These are phyloP conservation scores for Carpinus viminea DNA, from an alignment of 306 rosid species.

Conservation along the genomic window DNA sequence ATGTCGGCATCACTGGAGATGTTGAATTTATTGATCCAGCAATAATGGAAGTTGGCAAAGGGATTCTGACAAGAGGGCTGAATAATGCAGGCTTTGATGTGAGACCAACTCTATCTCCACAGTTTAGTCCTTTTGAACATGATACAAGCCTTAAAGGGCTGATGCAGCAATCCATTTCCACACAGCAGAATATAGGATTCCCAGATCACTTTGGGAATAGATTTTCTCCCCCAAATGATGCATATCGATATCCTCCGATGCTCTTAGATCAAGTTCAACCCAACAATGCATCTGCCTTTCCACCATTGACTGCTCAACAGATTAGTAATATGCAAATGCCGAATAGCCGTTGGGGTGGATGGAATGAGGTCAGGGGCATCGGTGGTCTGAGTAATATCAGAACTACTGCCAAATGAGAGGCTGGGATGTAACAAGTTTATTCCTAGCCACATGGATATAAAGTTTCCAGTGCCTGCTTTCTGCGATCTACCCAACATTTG, in stretches of 20 bases:
- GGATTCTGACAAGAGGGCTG: not conserved
- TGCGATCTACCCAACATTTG: slow-evolving; percentile 18
- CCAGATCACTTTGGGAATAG: too few relatives aligned
- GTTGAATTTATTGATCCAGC: slow-evolving; percentile 29
- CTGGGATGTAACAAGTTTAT: slow-evolving; percentile 32
- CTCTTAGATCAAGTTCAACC: slow-evolving; percentile 15
- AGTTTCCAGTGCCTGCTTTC: too few relatives aligned
- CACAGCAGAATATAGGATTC: too few relatives aligned
- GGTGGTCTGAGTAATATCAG: slow-evolving; percentile 37
- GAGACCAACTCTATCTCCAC: too few relatives aligned
- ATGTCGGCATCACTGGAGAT: slow-evolving; percentile 26
- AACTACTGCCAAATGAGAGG: slow-evolving; percentile 37
- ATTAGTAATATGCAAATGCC: too few relatives aligned
- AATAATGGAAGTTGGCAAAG: slow-evolving; percentile 27
- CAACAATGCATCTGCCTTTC: slow-evolving; percentile 36
- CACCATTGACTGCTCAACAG: slow-evolving; percentile 29
- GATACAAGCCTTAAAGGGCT: too few relatives aligned
- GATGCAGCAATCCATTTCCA: too few relatives aligned
- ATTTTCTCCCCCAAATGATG: too few relatives aligned
- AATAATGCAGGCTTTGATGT: too few relatives aligned
- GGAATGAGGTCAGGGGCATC: slow-evolving; percentile 43
- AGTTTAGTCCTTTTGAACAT: too few relatives aligned
- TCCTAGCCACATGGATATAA: slow-evolving; percentile 33
- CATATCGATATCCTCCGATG: too few relatives aligned
- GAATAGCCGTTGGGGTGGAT: slow-evolving; percentile 23